A percentile compares a stretch with the other conserved stretches of the same genome.
These are phyloP conservation scores for Viola pubescens DNA, from an alignment of 441 rosid genomes.

Conservation along the genomic window DNA sequence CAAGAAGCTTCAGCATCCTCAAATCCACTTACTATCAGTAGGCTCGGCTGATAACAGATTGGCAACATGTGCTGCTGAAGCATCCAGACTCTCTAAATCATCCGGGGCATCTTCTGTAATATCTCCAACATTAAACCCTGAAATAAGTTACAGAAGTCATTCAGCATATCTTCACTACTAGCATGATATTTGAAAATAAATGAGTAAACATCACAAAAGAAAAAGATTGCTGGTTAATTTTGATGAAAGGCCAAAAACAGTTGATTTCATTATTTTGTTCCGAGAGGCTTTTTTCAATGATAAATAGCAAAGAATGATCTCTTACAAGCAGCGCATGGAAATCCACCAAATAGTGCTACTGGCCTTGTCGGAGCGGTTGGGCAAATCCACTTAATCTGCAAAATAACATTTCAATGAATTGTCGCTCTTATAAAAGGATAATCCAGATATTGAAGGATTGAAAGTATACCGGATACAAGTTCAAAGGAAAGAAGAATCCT, in stretches of 20 bases:
- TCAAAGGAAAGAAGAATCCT: slow-evolving; percentile 18
- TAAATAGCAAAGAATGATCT: slow-evolving; percentile 2
- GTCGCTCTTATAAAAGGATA: no score
- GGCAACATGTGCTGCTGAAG: slow-evolving; percentile 80
- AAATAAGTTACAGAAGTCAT: slow-evolving; percentile 14
- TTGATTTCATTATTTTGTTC: no score
- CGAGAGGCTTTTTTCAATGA: no score
- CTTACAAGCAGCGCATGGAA: slow-evolving; percentile 88
- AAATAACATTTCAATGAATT: slow-evolving; percentile 1
- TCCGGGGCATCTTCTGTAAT: slow-evolving; percentile 65
- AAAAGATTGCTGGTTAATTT: slow-evolving; percentile 1
- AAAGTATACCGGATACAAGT: neutral
- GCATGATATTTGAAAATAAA: neutral
- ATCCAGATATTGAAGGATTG: no score
- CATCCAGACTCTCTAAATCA: slow-evolving; percentile 80
- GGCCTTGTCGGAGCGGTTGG: slow-evolving; percentile 93
- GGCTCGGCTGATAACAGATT: slow-evolving; percentile 79
- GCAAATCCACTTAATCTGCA: slow-evolving; percentile 92
- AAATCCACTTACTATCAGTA: slow-evolving; percentile 55
- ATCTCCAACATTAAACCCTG: slow-evolving; percentile 85
- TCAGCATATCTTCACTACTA: slow-evolving; percentile 4
- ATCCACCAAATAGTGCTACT: slow-evolving; percentile 68
- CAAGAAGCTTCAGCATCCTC: slow-evolving; percentile 1
- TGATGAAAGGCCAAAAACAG: neutral
- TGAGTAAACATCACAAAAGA: neutral